Evolutionary conservation across 2,329 filamentous ascomycete genomes (phyloP).

Genomic region (Chlorencoelia australis): DNA sequence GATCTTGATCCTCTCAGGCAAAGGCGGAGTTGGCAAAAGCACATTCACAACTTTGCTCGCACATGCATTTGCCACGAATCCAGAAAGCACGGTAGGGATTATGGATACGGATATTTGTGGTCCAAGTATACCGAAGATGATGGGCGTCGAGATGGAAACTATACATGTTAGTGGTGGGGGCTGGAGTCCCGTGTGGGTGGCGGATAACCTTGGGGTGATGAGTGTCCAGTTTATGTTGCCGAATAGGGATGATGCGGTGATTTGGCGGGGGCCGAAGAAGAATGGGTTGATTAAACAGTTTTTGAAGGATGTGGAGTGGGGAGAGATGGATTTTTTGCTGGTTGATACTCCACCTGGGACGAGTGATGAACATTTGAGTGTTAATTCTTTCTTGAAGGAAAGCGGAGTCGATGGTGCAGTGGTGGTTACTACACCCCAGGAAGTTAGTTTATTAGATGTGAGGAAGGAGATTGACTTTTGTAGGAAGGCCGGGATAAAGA

Average conservation of each 20-base stretch:
- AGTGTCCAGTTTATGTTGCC: slow-evolving; percentile 98
- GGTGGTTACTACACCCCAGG: slow-evolving; percentile 88
- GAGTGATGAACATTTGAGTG: slow-evolving; percentile 87
- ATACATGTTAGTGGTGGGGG: slow-evolving; percentile 84
- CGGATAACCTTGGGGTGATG: slow-evolving; percentile 92
- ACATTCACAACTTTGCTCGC: slow-evolving; percentile 85
- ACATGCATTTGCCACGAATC: slow-evolving; percentile 78
- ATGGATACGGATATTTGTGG: slow-evolving; percentile 99
- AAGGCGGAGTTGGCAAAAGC: slow-evolving; percentile 93
- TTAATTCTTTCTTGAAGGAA: slow-evolving; percentile 85
- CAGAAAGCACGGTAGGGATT: slow-evolving; percentile 71
- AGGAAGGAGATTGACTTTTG: slow-evolving; percentile 98
- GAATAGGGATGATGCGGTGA: slow-evolving; percentile 85
- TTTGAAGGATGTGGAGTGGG: slow-evolving; percentile 96
- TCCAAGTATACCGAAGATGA: slow-evolving; percentile 95
- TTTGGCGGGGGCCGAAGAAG: slow-evolving; percentile 97
- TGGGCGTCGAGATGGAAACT: slow-evolving; percentile 89
- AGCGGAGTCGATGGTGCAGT: slow-evolving; percentile 90
- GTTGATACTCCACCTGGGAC: slow-evolving; percentile 96
- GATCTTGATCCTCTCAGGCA: slow-evolving; percentile 81
- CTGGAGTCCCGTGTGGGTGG: slow-evolving; percentile 93
- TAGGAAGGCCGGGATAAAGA: slow-evolving; percentile 78
- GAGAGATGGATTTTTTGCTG: slow-evolving; percentile 82
- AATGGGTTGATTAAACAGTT: slow-evolving; percentile 98
- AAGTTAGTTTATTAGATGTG: slow-evolving; percentile 85